A percentile compares a stretch with the other conserved stretches of the same genome.
Conservation (phyloP, 306 rosid species). For the Begonia masoniana region DNA sequence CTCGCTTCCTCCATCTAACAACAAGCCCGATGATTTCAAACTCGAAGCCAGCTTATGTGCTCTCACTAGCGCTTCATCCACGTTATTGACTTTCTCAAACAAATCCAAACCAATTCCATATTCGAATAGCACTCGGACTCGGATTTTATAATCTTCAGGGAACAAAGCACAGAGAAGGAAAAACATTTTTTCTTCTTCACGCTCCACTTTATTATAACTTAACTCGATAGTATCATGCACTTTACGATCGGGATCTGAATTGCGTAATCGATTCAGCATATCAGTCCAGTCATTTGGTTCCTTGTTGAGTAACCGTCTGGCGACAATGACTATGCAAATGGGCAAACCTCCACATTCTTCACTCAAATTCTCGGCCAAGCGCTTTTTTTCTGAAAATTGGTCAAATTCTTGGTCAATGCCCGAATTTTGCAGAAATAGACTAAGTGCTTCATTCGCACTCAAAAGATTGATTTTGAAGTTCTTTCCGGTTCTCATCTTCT, state of each 20-base stretch:
- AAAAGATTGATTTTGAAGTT: not conserved
- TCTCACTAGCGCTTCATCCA: constrained; percentile 1
- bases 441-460: not conserved
- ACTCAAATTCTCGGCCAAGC: not conserved
- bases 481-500: not conserved
- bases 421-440: not conserved
- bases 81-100: constrained; percentile 1
- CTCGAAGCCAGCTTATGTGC: not conserved
- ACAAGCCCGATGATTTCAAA: constrained; percentile 8
- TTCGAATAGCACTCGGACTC: not conserved
- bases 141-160: not conserved
- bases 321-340: not conserved
- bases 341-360: constrained; percentile 4
- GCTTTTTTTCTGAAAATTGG: not conserved
- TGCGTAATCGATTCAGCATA: not conserved
- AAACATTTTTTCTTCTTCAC: not conserved
- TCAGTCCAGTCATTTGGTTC: not conserved
- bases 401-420: not conserved
- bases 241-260: not conserved
- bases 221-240: not conserved
- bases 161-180: constrained; percentile 2
- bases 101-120: constrained; percentile 10
- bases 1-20: not conserved
- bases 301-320: not conserved
- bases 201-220: not conserved